Evolutionary conservation across 176 grass and related monocot genomes (phyloP).

Genomic region (Hsuehochloa calcarea): DNA sequence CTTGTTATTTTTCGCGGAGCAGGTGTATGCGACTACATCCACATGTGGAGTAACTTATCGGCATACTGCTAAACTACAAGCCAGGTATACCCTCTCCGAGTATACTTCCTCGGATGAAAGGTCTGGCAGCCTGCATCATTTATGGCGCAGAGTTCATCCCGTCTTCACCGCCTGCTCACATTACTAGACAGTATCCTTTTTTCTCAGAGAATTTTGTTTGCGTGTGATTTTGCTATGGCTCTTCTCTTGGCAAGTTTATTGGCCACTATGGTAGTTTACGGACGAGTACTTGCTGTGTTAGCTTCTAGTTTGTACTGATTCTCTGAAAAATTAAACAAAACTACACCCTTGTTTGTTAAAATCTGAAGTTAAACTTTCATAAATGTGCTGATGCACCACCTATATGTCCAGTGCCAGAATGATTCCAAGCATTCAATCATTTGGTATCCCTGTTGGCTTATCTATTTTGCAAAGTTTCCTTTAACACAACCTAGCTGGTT

Average conservation of each 20-base stretch:
- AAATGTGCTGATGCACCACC: background rate
- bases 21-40: background rate
- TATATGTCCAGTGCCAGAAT: background rate
- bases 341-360: background rate
- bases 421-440: background rate
- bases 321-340: background rate
- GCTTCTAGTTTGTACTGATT: background rate
- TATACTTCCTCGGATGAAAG: constrained; percentile 36
- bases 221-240: background rate
- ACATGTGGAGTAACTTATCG: background rate
- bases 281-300: background rate
- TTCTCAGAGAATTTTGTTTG: background rate
- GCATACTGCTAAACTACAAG: background rate
- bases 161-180: constrained; percentile 91
- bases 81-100: background rate
- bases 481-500: constrained; percentile 84
- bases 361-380: background rate
- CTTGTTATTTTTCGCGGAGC: background rate
- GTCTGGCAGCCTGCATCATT: constrained; percentile 19
- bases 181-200: constrained; percentile 91
- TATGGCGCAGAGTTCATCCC: constrained; percentile 88
- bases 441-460: background rate
- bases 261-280: background rate
- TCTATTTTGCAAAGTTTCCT: constrained; percentile 36
- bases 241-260: background rate